These are phyloP conservation scores for Yamadazyma tumulicola DNA, from an alignment of 805 yeast species.

Conservation along the genomic window DNA sequence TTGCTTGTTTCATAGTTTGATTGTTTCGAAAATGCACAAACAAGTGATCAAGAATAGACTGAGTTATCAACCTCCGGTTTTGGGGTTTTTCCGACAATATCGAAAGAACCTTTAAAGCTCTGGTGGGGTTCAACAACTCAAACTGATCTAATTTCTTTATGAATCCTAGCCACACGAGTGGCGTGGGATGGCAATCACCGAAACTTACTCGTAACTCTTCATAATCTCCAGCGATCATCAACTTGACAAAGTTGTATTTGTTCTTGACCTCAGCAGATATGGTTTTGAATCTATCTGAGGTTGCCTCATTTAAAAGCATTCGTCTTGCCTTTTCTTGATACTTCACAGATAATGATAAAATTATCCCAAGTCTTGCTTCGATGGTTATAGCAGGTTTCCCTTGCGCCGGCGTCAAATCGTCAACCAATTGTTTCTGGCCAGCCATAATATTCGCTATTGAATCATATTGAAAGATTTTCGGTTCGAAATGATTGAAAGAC, in stretches of 20 bases:
- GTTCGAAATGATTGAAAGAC: slow-evolving; percentile 15
- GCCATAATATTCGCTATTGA: slow-evolving; percentile 5
- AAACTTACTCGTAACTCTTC: slow-evolving; percentile 34
- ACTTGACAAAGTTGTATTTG: slow-evolving; percentile 22
- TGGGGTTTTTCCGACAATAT: slow-evolving; percentile 21
- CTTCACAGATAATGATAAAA: slow-evolving; percentile 23
- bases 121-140: slow-evolving; percentile 25
- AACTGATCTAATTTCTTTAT: slow-evolving; percentile 28
- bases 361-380: slow-evolving; percentile 36
- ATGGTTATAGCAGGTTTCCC: slow-evolving; percentile 16
- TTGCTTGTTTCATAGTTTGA: slow-evolving; percentile 17
- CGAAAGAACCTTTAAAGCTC: slow-evolving; percentile 24
- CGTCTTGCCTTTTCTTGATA: slow-evolving; percentile 23
- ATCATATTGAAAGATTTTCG: background rate
- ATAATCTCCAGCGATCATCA: slow-evolving; percentile 28
- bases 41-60: slow-evolving; percentile 27
- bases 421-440: slow-evolving; percentile 10
- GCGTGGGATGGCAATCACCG: slow-evolving; percentile 21
- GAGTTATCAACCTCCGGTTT: slow-evolving; percentile 24
- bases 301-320: no score
- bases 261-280: no score
- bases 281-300: no score
- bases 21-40: slow-evolving; percentile 23
- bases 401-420: background rate
- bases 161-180: slow-evolving; percentile 34